Evolutionary conservation across 805 yeast genomes (phyloP).

Genomic region (Priceomyces carsonii): DNA sequence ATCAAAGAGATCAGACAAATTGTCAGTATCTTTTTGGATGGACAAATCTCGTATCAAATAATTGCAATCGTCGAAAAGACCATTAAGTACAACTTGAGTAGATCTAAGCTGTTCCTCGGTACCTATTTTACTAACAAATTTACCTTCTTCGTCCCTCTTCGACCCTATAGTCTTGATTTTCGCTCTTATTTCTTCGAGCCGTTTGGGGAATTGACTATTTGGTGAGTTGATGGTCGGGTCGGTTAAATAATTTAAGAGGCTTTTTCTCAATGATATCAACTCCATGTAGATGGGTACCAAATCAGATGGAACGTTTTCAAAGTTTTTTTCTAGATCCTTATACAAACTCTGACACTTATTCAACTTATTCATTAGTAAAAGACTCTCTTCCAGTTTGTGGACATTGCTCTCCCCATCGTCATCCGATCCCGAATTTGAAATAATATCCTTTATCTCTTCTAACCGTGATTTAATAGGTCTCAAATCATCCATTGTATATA

Average conservation of each 20-base stretch:
- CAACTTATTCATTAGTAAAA: conserved; percentile 65
- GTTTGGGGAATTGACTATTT: conserved; percentile 9
- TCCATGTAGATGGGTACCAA: conserved; percentile 51
- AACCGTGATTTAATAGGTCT: conserved; percentile 74
- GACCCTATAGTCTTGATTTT: conserved; percentile 29
- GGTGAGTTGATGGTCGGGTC: conserved; percentile 8
- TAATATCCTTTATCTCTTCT: conserved; percentile 65
- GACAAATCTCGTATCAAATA: conserved; percentile 68
- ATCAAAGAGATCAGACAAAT: conserved; percentile 23
- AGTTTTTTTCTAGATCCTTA: conserved; percentile 51
- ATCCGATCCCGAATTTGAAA: conserved; percentile 39
- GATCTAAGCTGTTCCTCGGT: conserved; percentile 22
- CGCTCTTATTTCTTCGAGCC: conserved; percentile 20
- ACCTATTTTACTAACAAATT: conserved; percentile 35
- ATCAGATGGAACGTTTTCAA: conserved; percentile 43
- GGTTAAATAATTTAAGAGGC: conserved; percentile 45
- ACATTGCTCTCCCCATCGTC: conserved; percentile 10
- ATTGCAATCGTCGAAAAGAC: conserved; percentile 81
- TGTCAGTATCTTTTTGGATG: conserved; percentile 38
- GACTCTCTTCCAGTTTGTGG: conserved; percentile 56
- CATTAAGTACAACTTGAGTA: conserved; percentile 57
- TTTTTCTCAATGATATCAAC: conserved; percentile 64
- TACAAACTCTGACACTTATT: conserved; percentile 61
- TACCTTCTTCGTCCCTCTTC: conserved; percentile 56
- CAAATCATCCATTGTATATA: conserved; percentile 82